These are phyloP conservation scores for Nicotiana tabacum DNA, from an alignment of 257 asterid species.

Conservation along the genomic window DNA sequence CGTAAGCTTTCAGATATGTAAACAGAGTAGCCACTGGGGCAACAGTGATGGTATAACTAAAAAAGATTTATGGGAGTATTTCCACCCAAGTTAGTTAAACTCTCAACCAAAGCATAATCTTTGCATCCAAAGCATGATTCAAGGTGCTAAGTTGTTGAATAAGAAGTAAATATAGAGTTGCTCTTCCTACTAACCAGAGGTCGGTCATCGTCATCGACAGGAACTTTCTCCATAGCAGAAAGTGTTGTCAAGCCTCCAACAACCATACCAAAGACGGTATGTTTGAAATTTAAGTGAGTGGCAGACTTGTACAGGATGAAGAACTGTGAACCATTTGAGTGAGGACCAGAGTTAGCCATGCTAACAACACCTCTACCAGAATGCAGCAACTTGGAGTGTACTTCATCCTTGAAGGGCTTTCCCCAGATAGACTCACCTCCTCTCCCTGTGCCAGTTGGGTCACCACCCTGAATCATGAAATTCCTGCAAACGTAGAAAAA, in stretches of 20 bases:
- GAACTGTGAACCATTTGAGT: slow-evolving; percentile 93
- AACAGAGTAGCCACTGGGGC: not conserved
- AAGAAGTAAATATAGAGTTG: not conserved
- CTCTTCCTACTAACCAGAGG: slow-evolving; percentile 57
- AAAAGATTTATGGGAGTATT: not conserved
- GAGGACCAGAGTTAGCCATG: slow-evolving; percentile 98
- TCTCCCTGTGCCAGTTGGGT: slow-evolving; percentile 92
- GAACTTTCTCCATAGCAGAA: slow-evolving; percentile 82
- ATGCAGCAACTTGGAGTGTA: slow-evolving; percentile 85
- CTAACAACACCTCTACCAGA: slow-evolving; percentile 97
- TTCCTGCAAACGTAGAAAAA: slow-evolving; percentile 46
- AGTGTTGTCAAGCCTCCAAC: slow-evolving; percentile 90
- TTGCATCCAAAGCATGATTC: not conserved
- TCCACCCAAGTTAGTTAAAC: not conserved
- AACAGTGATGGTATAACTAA: not conserved
- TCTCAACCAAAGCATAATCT: not conserved
- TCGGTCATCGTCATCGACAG: slow-evolving; percentile 75
- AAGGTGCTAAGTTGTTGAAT: not conserved
- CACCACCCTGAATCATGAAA: slow-evolving; percentile 99
- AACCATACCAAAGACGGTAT: slow-evolving; percentile 88
- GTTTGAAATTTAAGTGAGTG: slow-evolving; percentile 82
- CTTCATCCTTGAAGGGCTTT: slow-evolving; percentile 87
- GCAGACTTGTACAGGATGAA: slow-evolving; percentile 97
- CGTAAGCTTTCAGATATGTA: not conserved
- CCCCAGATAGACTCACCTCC: slow-evolving; percentile 99